These are phyloP conservation scores for Pistacia atlantica DNA, from an alignment of 345 rosid genomes.

Conservation along the genomic window DNA sequence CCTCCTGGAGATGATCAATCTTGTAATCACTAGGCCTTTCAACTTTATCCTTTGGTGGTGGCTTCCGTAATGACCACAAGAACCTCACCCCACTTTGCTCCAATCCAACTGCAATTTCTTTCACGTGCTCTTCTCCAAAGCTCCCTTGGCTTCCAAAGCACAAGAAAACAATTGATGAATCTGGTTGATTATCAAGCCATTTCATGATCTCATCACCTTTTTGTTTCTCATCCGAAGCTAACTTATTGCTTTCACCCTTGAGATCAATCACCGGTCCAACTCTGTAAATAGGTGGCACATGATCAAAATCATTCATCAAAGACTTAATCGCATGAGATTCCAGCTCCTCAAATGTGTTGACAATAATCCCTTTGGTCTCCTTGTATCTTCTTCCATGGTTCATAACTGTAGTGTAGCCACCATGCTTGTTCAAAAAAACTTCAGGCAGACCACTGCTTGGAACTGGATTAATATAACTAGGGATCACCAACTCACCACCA, in stretches of 20 bases:
- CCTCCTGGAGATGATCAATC: too few relatives aligned
- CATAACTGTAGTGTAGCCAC: neutral
- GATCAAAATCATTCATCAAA: too few relatives aligned
- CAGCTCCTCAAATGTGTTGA: neutral
- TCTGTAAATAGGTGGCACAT: too few relatives aligned
- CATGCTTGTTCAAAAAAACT: too few relatives aligned
- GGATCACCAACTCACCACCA: too few relatives aligned
- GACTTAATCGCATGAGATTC: too few relatives aligned
- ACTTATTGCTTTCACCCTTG: too few relatives aligned
- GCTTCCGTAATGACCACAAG: conserved; percentile 11
- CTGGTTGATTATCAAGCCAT: conserved; percentile 39
- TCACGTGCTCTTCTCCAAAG: conserved; percentile 2
- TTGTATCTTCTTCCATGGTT: conserved; percentile 18
- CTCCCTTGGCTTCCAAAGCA: conserved; percentile 41
- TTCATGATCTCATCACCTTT: neutral
- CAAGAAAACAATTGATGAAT: conserved; percentile 32
- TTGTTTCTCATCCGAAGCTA: too few relatives aligned
- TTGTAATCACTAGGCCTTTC: neutral
- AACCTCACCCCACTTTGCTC: conserved; percentile 30
- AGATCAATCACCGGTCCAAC: too few relatives aligned
- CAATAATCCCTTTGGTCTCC: conserved; percentile 16
- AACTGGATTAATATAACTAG: too few relatives aligned
- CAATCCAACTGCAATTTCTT: conserved; percentile 28
- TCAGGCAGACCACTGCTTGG: conserved; percentile 27
- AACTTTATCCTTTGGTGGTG: neutral